phyloP scores from a whole-genome alignment of 495 filamentous ascomycete genomes.

The Wilcoxina mikolae region DNA sequence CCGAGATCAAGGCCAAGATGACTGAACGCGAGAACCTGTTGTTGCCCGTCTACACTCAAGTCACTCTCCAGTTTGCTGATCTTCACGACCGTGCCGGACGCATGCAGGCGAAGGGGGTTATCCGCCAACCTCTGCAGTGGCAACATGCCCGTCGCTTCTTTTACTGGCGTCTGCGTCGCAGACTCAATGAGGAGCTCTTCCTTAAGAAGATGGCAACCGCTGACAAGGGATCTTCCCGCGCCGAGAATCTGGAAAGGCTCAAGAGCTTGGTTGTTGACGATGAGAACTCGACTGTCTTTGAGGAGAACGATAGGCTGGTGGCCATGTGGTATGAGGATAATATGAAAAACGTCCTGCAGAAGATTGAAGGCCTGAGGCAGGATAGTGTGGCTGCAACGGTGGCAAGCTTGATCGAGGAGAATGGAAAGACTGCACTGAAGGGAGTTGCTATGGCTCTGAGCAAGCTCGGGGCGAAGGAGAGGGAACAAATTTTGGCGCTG shows the following conservation, averaged over 20 bases:
- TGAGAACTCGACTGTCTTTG: conserved; percentile 36
- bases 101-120: conserved; percentile 94
- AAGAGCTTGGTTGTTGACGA: conserved; percentile 25
- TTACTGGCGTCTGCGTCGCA: conserved; percentile 97
- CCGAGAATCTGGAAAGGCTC: conserved; percentile 29
- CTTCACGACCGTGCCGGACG: conserved; percentile 93
- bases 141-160: conserved; percentile 90
- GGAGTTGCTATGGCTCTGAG: conserved; percentile 72
- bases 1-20: conserved; percentile 72
- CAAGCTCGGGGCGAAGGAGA: conserved; percentile 74
- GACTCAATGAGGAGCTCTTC: conserved; percentile 91
- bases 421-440: conserved; percentile 66
- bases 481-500: conserved; percentile 65
- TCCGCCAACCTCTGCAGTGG: conserved; percentile 73
- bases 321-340: conserved; percentile 98
- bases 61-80: conserved; percentile 88
- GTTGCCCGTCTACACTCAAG: conserved; percentile 81
- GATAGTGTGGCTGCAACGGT: conserved; percentile 68
- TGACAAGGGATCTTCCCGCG: conserved; percentile 31
- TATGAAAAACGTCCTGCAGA: conserved; percentile 57
- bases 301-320: conserved; percentile 63
- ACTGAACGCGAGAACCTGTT: conserved; percentile 73
- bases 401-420: conserved; percentile 54
- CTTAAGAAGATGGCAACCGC: conserved; percentile 67
- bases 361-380: conserved; percentile 64